Evolutionary conservation across 805 yeast species (phyloP), one percentile per base, ranked within the genome.

Genomic region (Candida vaughaniae): DNA sequence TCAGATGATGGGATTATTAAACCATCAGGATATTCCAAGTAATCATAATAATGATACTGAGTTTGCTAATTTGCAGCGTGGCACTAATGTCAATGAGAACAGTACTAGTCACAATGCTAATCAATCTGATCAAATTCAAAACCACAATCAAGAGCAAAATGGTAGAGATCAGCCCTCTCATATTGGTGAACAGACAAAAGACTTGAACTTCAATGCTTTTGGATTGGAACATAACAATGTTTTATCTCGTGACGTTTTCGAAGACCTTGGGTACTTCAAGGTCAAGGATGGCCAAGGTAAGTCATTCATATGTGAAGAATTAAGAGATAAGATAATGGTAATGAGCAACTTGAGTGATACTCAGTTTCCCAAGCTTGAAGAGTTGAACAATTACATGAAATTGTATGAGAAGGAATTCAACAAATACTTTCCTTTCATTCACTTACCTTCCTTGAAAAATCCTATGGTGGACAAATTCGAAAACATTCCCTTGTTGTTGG

Each of bases 381-480:
- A 89, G 48, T 64, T 90, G 49, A 89, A 87, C 55, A 74, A 78
- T 31, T 90, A 86, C 57, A 74, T 84, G 48, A 71, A 76, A n/a
- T 66, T 89, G 9, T 90, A 80, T 61, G 85, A 78, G 46, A 70
- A 74, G 35, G 89, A 87, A 52, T 89, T 88, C 60, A 84, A 85
- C 63, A 77, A 77, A 38, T 89, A 84, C 55, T 82, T 87, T 60
- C 90, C 95, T 16, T 88, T 89, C 55, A 77, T 90, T 45, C 96
- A 89, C 60, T 63, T 84, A 31, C 85, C 86, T 15, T 56, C 75
- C 74, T 33, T 69, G 77, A 43, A 57, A 32, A 58, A 54, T 29
- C 64, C 69, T 2, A 47, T 51, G 55, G 63, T 56, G n/a, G 64
- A 64, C 31, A 60, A 58, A 39, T 65, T 64, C 67, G 62, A 72